Base-by-base conservation (phyloP, 2,329 filamentous ascomycete species). In the Verticillium albo-atrum region DNA sequence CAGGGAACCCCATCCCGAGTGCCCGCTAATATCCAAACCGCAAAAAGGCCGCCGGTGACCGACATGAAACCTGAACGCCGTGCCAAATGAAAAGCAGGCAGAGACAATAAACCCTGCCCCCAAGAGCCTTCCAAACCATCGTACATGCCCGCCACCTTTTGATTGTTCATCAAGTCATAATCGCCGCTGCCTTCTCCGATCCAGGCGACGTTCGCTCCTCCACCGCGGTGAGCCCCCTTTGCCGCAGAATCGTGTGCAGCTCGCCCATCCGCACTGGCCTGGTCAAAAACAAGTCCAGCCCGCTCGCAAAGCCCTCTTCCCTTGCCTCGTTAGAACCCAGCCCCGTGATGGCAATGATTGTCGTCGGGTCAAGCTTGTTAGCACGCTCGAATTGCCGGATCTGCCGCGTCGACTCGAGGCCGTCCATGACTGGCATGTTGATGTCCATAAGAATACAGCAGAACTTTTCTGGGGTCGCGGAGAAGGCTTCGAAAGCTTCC, bases 371-470 rank as follows among this genome's bases (percentile, higher is more conserved):
- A 1, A 77, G 65, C 1, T 70, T 69, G 27, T 71, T 66, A 0
- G 77, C 71, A 10, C 72, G 70, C 63, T 81, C 79, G 35, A 76
- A 71, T 1, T 71, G 67, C 7, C 78, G 71, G 23, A 80, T 79
- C 56, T 70, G 69, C 14, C 71, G 67, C 12, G 77, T 79, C 0
- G 73, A 71, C 12, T 70, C 72, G 17, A 77, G 71, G 0, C 75
- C 75, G 60, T 81, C 74, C 27, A 81, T 72, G 14, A 79, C 68
- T 0, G 79, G 79, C 79, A 81, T 81, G 63, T 71, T 76, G 10
- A 79, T 74, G 61, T 81, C 62, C 60, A 63, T 64, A 25, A 64
- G 58, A 37, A 64, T 62, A 34, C 63, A 64, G 12, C 58, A 62
- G 17, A 62, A 64, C 15, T 54, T 58, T 26, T 51, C 52, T 1